Base-by-base conservation (phyloP, 495 filamentous ascomycete genomes). In the Xylaria sp. region DNA sequence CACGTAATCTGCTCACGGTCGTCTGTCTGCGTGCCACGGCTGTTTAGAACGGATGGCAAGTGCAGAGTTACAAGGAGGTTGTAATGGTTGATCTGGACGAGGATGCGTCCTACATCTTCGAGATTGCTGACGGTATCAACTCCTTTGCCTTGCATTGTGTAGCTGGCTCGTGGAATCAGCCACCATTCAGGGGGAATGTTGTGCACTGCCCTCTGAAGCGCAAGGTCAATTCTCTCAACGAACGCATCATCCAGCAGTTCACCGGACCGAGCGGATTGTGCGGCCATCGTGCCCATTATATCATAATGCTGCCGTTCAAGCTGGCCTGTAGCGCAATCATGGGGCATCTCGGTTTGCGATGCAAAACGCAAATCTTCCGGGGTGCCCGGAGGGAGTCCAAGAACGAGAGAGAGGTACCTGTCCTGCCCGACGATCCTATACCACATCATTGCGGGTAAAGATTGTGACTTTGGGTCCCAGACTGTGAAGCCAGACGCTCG, bases 51-150 rank as follows among this genome's bases (percentile, higher is more conserved):
- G 61, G 40, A 48, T 31, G 61, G 61, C 24, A 64, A 17, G 33
- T 64, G 41, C n/a, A 64, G 33, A 12, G 24, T 44, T 46, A 48
- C 31, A 17, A 64, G 41, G 26, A 64, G 41, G 40, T 33, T 48
- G 24, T 44, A 64, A 33, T 64, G 41, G 24, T 64, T 46, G 21
- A 64, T 48, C 29, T 64, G 61, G 6, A 48, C 61, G 5, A 31
- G n/a, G 29, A 64, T 48, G n/a, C 59, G 59, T 24, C 59, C 59
- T 24, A 62, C 31, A 21, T 62, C 59, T 43, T 62, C 59, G 37
- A 43, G 31, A 43, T 43, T 62, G 14, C 59, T 37, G 11, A 21
- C 24, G 1, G 37, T 48, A 48, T 64, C 61, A 14, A 46, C 58
- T 44, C 37, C 61, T 31, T 29, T 41, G 40, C 33, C 21, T 41